Percentiles rank a stretch among this genome's conserved stretches.
These are phyloP conservation scores for Boechera stricta DNA, from an alignment of 345 rosid species.

Conservation along the genomic window DNA sequence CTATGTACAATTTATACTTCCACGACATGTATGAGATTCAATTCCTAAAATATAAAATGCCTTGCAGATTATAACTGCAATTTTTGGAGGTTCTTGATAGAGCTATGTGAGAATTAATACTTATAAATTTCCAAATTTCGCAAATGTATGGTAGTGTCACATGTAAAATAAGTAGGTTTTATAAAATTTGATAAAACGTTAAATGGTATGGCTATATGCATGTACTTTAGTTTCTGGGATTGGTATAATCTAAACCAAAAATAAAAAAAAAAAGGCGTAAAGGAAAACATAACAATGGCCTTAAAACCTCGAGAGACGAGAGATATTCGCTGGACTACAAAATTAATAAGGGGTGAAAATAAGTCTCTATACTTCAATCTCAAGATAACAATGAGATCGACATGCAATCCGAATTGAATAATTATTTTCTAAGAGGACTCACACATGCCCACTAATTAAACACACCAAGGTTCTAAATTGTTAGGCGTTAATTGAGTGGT, in stretches of 20 bases:
- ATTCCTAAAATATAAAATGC: no score
- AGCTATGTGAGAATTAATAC: no score
- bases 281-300: not conserved
- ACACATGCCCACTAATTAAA: not conserved
- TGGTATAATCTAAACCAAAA: not conserved
- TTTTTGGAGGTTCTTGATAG: no score
- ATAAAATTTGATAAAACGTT: not conserved
- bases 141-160: not conserved
- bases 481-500: not conserved
- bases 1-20: no score
- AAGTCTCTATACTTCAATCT: not conserved
- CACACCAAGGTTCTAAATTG: not conserved
- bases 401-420: not conserved
- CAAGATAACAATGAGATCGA: not conserved
- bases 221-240: not conserved
- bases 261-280: not conserved
- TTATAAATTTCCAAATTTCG: not conserved
- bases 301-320: not conserved
- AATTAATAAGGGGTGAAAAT: not conserved
- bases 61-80: not conserved
- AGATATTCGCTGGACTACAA: not conserved
- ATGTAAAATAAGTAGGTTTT: not conserved
- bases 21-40: not conserved
- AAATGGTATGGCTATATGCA: not conserved
- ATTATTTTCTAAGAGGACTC: not conserved